Conservation (phyloP, 1,284 basidiomycete genomes). For the Athelia psychrophila region DNA sequence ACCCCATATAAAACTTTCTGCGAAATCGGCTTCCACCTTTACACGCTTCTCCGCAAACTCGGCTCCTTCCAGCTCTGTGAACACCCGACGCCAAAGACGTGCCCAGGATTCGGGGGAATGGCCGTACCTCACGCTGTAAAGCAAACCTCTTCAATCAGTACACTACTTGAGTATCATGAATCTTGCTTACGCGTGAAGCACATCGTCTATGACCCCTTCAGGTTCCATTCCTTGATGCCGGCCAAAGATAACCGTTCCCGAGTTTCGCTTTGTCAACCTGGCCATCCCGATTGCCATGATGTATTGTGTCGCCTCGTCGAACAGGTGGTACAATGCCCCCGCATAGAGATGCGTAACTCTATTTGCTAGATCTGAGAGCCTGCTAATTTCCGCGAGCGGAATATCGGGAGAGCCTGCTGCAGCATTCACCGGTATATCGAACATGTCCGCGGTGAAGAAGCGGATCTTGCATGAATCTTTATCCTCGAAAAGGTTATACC, state of each 20-base stretch:
- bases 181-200: constrained; percentile 19
- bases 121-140: constrained; percentile 24
- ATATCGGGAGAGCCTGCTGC: not conserved
- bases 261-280: constrained; percentile 17
- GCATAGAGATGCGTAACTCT: constrained; percentile 27
- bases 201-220: constrained; percentile 25
- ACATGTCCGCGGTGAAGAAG: constrained; percentile 31
- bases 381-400: constrained; percentile 4
- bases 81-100: constrained; percentile 23
- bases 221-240: constrained; percentile 26
- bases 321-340: constrained; percentile 34
- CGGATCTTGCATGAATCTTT: constrained; percentile 16
- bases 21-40: constrained; percentile 18
- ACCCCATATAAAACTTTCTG: constrained; percentile 11
- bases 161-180: not conserved
- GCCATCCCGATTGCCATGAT: constrained; percentile 27
- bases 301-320: constrained; percentile 31
- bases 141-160: not conserved
- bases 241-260: constrained; percentile 28
- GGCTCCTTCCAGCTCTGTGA: constrained; percentile 19
- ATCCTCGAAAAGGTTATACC: constrained; percentile 25
- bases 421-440: constrained; percentile 17
- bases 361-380: constrained; percentile 11
- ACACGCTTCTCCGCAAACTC: constrained; percentile 16
- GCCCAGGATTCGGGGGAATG: constrained; percentile 25